Evolutionary conservation across 345 rosid species (phyloP), one percentile per base, ranked within the genome.

Genomic region (Erodium maritimum): DNA sequence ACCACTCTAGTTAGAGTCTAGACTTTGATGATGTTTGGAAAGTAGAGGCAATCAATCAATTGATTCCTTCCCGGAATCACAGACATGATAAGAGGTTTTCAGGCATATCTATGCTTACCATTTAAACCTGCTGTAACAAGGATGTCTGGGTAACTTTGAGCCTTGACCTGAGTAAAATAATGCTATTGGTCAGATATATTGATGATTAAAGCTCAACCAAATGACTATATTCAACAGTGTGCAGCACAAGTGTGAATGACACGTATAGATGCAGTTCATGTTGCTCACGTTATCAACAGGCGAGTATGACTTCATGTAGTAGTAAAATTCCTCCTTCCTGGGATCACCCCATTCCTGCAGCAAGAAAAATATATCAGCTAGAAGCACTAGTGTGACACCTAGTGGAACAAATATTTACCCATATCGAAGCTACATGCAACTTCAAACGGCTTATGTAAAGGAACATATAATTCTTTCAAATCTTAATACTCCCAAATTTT

Each of bases 221-320:
- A 29, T 29, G n/a, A n/a, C 48, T 10, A 10, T 42, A 29, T 42
- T 42, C 17, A 42, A 42, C 48, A 10, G 48, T 3, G 48, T 42
- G 21, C 52, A 59, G 19, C 29, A 22, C 50, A 52, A 54, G 33
- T 52, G n/a, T n/a, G n/a, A n/a, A n/a, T n/a, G n/a, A n/a, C n/a
- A n/a, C n/a, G n/a, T n/a, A n/a, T n/a, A n/a, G n/a, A 55, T 22
- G 37, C 18, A 17, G 33, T 8, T 3, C 19, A 52, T 46, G 59
- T 12, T 25, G 58, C 82, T 74, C 61, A 84, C 97, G 74, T 88
- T 88, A 69, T 91, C 97, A 51, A 91, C 91, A 34, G 98, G 98
- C 17, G 98, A 88, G 69, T 91, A 91, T 21, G 98, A 81, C 77
- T 91, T 91, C 91, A 91, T 86, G 66, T 88, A 91, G 69, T 20